These are phyloP conservation scores for Arthrinium phaeospermum DNA, from an alignment of 2,329 filamentous ascomycete genomes.

Conservation along the genomic window DNA sequence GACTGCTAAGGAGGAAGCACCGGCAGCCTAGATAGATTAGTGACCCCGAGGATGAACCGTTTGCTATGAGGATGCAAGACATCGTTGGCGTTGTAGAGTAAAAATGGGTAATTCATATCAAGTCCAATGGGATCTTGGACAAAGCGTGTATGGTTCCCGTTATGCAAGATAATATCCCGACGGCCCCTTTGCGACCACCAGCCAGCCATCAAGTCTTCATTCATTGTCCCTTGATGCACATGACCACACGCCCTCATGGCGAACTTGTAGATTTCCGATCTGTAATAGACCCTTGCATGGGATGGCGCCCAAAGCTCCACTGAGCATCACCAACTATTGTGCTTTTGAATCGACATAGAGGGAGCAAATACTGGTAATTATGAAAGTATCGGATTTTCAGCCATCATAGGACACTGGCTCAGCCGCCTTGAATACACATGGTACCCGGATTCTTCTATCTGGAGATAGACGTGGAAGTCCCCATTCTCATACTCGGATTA, in stretches of 20 bases:
- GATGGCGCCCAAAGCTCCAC: too few species aligned
- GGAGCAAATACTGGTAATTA: too few species aligned
- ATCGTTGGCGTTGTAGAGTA: not conserved
- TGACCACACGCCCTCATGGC: not conserved
- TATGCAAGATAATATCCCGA: not conserved
- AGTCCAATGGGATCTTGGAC: not conserved
- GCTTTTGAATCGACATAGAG: too few species aligned
- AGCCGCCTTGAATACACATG: not conserved
- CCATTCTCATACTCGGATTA: too few species aligned
- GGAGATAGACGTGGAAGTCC: too few species aligned
- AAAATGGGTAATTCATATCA: conserved; percentile 5
- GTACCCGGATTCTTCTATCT: not conserved
- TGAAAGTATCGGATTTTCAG: too few species aligned
- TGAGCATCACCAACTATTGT: too few species aligned
- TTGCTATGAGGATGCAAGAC: not conserved
- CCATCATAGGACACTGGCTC: too few species aligned
- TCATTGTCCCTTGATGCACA: not conserved
- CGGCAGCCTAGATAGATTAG: not conserved
- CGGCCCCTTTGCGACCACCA: not conserved
- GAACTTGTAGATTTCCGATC: too few species aligned
- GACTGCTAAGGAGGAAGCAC: conserved; percentile 6
- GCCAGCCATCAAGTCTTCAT: not conserved
- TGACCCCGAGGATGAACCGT: not conserved
- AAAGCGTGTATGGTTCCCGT: not conserved
- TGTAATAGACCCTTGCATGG: too few species aligned